These are phyloP conservation scores for Flagelloscypha sp. DNA, from an alignment of 768 basidiomycete genomes.

Conservation along the genomic window DNA sequence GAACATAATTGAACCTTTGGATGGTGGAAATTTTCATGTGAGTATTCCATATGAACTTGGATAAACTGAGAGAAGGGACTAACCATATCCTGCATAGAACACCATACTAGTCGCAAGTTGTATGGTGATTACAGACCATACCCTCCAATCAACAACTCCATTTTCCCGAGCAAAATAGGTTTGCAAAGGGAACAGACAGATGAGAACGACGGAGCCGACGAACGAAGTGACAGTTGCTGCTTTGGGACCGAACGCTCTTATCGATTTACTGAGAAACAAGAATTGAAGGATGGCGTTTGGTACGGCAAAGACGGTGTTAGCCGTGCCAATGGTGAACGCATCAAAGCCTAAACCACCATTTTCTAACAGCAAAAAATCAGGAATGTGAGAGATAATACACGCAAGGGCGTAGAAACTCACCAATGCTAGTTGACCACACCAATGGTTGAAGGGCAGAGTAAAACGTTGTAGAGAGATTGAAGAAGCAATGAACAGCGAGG, in stretches of 20 bases:
- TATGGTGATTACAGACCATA: conserved; percentile 12
- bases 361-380: too few relatives aligned
- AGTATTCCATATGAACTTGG: too few relatives aligned
- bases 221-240: conserved; percentile 9
- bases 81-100: conserved; percentile 13
- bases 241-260: conserved; percentile 11
- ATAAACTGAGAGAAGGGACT: too few relatives aligned
- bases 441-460: conserved; percentile 1
- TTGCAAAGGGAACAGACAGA: conserved; percentile 13
- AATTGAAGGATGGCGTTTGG: too few relatives aligned
- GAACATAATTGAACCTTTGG: conserved; percentile 43
- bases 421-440: neutral
- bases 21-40: too few relatives aligned
- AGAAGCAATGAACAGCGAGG: neutral
- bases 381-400: too few relatives aligned
- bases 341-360: conserved; percentile 1
- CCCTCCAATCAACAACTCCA: conserved; percentile 9
- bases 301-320: too few relatives aligned
- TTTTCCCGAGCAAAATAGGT: conserved; percentile 10
- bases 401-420: too few relatives aligned
- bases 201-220: conserved; percentile 6
- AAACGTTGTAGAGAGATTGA: neutral
- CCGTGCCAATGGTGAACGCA: neutral
- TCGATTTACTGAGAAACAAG: too few relatives aligned
- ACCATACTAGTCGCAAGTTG: conserved; percentile 11